A percentile compares a stretch with the other conserved stretches of the same genome.
phyloP scores from a whole-genome alignment of 495 filamentous ascomycete genomes.

The Tuber brumale region DNA sequence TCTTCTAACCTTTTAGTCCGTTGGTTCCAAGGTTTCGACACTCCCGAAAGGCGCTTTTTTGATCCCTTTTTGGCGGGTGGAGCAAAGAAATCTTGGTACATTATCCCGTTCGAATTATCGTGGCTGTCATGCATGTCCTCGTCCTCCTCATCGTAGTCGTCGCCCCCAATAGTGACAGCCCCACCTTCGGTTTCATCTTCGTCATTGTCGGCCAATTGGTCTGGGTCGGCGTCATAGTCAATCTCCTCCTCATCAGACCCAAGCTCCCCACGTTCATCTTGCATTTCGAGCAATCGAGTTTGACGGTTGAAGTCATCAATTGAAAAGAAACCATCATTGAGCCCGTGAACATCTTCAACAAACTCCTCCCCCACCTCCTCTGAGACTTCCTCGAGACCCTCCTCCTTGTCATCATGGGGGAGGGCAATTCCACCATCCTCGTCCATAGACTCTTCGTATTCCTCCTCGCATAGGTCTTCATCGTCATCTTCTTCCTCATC shows the following conservation, averaged over 20 bases:
- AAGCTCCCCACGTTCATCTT: conserved; percentile 55
- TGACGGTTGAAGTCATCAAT: conserved; percentile 97
- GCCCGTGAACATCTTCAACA: conserved; percentile 55
- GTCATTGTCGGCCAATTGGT: conserved; percentile 33
- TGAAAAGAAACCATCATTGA: conserved; percentile 97
- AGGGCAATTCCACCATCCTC: conserved; percentile 49
- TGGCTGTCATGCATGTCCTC: conserved; percentile 48
- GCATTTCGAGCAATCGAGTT: conserved; percentile 74
- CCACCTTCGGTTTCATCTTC: conserved; percentile 15
- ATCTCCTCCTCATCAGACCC: conserved; percentile 56
- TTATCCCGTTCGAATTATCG: conserved; percentile 63
- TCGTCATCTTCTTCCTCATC: conserved; percentile 41
- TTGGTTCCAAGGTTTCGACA: conserved; percentile 29
- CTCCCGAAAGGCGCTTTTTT: conserved; percentile 16
- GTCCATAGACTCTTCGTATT: conserved; percentile 45
- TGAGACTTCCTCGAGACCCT: conserved; percentile 43
- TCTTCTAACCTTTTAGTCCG: conserved; percentile 9
- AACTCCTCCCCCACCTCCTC: conserved; percentile 44
- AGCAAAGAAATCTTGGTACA: conserved; percentile 68
- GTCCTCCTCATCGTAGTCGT: conserved; percentile 48
- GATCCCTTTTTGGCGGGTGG: conserved; percentile 52
- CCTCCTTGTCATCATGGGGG: conserved; percentile 42
- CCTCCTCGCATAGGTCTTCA: conserved; percentile 43
- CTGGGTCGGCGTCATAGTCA: conserved; percentile 61
- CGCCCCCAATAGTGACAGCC: conserved; percentile 30